Percentiles rank a stretch among this genome's conserved stretches.
Conservation (phyloP, 2,329 filamentous ascomycete genomes). For the Westerdykella ornata region DNA sequence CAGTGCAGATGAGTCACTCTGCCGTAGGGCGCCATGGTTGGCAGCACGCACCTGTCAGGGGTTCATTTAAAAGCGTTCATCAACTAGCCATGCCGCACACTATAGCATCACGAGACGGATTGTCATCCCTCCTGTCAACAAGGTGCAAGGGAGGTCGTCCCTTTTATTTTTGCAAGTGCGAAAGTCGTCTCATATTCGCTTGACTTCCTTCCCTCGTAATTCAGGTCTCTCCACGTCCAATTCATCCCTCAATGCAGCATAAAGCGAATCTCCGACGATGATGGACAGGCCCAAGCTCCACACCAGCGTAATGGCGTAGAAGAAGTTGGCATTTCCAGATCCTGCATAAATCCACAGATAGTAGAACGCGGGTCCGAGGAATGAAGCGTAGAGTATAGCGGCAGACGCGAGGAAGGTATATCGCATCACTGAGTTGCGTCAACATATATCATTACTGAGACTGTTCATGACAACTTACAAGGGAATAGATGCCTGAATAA, state of each 20-base stretch:
- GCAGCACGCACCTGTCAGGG: too few species aligned
- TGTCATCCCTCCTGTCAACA: too few species aligned
- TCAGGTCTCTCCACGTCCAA: slow-evolving; percentile 90
- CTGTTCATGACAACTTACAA: slow-evolving; percentile 44
- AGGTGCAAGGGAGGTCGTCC: too few species aligned
- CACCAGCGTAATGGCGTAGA: slow-evolving; percentile 97
- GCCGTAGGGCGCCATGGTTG: too few species aligned
- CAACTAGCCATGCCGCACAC: too few species aligned
- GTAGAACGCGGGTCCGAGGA: slow-evolving; percentile 91
- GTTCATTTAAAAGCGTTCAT: too few species aligned
- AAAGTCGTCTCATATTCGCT: slow-evolving; percentile 59
- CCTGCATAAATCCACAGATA: slow-evolving; percentile 98
- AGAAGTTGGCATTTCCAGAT: slow-evolving; percentile 97
- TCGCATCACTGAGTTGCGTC: slow-evolving; percentile 61
- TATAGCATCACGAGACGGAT: too few species aligned
- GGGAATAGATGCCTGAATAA: slow-evolving; percentile 90
- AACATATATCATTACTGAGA: slow-evolving; percentile 1
- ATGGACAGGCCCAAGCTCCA: slow-evolving; percentile 90
- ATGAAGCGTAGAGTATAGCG: slow-evolving; percentile 76
- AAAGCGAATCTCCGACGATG: slow-evolving; percentile 78
- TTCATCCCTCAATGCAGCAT: slow-evolving; percentile 84
- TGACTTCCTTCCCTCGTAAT: slow-evolving; percentile 78
- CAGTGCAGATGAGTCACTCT: too few species aligned
- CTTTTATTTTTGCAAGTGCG: too few species aligned
- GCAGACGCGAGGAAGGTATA: slow-evolving; percentile 84